Evolutionary conservation across 495 filamentous ascomycete species (phyloP).

Genomic region (Trichoderma orchidacearum): DNA sequence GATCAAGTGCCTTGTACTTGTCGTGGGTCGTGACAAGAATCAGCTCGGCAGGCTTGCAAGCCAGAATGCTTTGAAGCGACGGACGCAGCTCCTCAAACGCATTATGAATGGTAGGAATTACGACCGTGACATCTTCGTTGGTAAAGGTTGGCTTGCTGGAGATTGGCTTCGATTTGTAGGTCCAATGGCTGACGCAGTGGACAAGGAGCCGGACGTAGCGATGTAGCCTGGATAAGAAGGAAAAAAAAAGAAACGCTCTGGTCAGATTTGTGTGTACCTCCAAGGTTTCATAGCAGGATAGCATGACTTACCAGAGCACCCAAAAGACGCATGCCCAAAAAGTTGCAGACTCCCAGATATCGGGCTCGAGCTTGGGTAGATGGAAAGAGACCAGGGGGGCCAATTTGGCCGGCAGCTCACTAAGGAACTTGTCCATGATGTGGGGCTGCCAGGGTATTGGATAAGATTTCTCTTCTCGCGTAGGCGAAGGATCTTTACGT

Average conservation of each 20-base stretch:
- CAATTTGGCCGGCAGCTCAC: neutral
- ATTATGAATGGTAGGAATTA: slow-evolving; percentile 44
- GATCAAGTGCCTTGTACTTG: slow-evolving; percentile 29
- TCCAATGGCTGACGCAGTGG: slow-evolving; percentile 36
- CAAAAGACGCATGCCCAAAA: slow-evolving; percentile 22
- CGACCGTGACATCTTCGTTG: slow-evolving; percentile 39
- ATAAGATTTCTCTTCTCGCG: neutral
- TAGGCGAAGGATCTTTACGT: neutral
- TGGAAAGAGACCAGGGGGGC: neutral
- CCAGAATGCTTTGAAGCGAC: slow-evolving; percentile 39
- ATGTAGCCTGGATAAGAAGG: slow-evolving; percentile 20
- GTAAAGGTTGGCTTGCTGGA: slow-evolving; percentile 29
- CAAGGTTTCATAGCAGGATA: too few relatives aligned
- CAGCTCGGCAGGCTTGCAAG: slow-evolving; percentile 35
- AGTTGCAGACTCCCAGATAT: slow-evolving; percentile 21
- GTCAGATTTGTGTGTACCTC: too few relatives aligned
- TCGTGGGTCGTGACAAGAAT: slow-evolving; percentile 42
- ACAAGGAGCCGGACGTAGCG: slow-evolving; percentile 40
- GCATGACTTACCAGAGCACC: slow-evolving; percentile 27
- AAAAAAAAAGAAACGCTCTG: too few relatives aligned
- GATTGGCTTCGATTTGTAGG: slow-evolving; percentile 32
- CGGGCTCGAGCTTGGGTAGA: slow-evolving; percentile 16
- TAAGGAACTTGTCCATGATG: neutral
- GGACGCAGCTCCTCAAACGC: slow-evolving; percentile 36
- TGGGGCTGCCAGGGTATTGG: neutral